Conservation (phyloP, 2,329 filamentous ascomycete species). For the Scedosporium apiospermum region DNA sequence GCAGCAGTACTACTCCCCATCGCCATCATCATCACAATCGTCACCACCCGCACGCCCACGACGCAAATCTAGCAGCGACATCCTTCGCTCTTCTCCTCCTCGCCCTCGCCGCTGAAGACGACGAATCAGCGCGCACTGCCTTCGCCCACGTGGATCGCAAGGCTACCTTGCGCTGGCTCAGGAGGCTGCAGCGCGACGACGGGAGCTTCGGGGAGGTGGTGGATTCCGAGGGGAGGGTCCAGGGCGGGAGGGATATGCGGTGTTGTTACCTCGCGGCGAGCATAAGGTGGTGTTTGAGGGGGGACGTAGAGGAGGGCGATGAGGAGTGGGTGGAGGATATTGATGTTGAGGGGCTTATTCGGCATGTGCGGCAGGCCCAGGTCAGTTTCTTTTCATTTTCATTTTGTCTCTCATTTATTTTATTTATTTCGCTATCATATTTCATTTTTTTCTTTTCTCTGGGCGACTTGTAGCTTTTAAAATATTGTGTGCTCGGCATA, state of each 20-base stretch:
- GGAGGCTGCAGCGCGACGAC: conserved; percentile 65
- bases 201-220: conserved; percentile 88
- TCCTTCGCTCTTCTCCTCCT: conserved; percentile 78
- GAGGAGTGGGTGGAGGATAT: conserved; percentile 59
- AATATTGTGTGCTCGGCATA: no score
- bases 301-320: conserved; percentile 39
- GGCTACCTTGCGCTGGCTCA: conserved; percentile 66
- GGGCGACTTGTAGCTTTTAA: no score
- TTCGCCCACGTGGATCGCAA: conserved; percentile 57
- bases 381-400: conserved; percentile 12
- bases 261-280: conserved; percentile 80
- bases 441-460: no score
- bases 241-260: conserved; percentile 74
- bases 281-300: conserved; percentile 73
- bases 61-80: conserved; percentile 72
- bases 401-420: not conserved
- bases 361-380: conserved; percentile 60
- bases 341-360: conserved; percentile 58
- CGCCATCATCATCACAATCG: not conserved
- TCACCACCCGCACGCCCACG: not conserved
- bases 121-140: conserved; percentile 26
- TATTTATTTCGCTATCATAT: not conserved
- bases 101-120: conserved; percentile 41
- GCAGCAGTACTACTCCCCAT: not conserved
- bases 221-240: conserved; percentile 46